A percentile compares a stretch with the other conserved stretches of the same genome.
Conservation (phyloP, 78 protist genomes). For the Dictyostelium firmibasis region DNA sequence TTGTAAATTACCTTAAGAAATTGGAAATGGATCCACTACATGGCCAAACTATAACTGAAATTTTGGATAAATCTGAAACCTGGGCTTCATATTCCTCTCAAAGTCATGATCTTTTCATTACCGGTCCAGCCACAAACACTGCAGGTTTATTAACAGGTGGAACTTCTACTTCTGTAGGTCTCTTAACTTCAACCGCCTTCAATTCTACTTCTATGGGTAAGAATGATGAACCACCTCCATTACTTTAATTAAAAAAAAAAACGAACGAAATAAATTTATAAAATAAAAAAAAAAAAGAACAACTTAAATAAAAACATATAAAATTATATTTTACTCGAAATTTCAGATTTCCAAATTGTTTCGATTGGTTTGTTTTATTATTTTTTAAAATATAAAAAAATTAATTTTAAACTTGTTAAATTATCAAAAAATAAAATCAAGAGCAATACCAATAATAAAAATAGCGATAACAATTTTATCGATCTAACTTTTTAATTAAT, state of each 20-base stretch:
- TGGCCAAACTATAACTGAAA: conserved; percentile 35
- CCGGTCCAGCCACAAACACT: conserved; percentile 46
- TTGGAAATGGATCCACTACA: conserved; percentile 51
- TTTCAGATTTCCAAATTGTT: no score
- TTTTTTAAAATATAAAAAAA: no score
- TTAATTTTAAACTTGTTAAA: no score
- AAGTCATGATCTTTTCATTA: conserved; percentile 85
- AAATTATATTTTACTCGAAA: no score
- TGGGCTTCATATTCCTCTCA: conserved; percentile 77
- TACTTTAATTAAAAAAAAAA: background rate
- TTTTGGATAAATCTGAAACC: conserved; percentile 44
- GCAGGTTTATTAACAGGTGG: conserved; percentile 55
- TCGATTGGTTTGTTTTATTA: no score
- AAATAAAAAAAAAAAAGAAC: no score
- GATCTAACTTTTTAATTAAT: no score
- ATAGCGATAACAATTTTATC: no score
- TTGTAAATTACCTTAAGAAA: conserved; percentile 73
- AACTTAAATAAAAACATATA: no score
- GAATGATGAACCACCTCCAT: conserved; percentile 71
- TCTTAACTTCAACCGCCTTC: conserved; percentile 47
- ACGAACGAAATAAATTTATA: background rate
- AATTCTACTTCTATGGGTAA: background rate
- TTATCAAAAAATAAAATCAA: no score
- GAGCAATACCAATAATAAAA: no score
- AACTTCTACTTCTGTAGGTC: conserved; percentile 28